Evolutionary conservation across 176 grass and related monocot species (phyloP).

Genomic region (Aegilops speltoides): DNA sequence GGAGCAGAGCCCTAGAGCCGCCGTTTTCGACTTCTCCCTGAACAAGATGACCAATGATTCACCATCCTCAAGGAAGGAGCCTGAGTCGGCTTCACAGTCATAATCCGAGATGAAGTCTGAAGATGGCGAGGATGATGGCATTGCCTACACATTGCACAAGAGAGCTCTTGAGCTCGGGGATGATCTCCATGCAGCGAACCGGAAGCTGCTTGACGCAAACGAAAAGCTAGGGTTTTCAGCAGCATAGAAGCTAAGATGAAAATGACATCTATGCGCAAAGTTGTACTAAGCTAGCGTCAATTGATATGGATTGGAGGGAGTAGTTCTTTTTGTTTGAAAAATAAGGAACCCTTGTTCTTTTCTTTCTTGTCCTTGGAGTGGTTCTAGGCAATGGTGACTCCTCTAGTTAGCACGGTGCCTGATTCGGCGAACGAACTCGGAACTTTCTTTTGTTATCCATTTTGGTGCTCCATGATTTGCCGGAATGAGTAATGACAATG

Average conservation of each 20-base stretch:
- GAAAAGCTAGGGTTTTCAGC: constrained; percentile 11
- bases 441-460: neutral
- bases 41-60: constrained; percentile 39
- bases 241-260: neutral
- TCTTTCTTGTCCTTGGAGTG: neutral
- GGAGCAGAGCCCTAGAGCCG: constrained; percentile 52
- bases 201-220: too few species aligned
- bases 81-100: constrained; percentile 40
- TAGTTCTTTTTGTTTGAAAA: too few species aligned
- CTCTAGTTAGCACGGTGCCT: neutral
- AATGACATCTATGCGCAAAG: too few species aligned
- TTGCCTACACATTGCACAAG: too few species aligned
- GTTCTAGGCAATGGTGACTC: neutral
- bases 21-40: constrained; percentile 48
- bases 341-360: too few species aligned
- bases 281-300: too few species aligned
- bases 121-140: constrained; percentile 45
- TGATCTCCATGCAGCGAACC: too few species aligned
- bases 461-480: neutral
- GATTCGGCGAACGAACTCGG: neutral
- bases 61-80: constrained; percentile 36
- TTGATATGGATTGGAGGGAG: too few species aligned
- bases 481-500: neutral
- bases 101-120: constrained; percentile 62
- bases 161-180: too few species aligned